Percentiles rank a stretch among this genome's conserved stretches.
Conservation (phyloP, 1,139 yeast species). For the Pneumocystis oryctolagi region DNA sequence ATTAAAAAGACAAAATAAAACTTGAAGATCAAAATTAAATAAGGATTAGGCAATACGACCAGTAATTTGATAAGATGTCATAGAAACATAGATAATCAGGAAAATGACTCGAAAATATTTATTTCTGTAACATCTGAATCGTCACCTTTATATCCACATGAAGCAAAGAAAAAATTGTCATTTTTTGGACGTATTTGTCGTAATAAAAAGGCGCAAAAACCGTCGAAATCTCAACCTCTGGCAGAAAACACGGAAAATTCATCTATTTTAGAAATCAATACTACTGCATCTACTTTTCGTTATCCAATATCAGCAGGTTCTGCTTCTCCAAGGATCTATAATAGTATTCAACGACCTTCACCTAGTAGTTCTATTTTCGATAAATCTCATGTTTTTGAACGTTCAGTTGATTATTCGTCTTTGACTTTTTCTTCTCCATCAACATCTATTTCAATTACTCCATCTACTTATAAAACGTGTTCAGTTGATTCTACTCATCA, state of each 20-base stretch:
- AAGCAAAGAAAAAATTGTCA: not conserved
- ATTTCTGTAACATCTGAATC: not conserved
- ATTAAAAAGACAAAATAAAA: too few species aligned
- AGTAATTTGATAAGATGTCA: not conserved
- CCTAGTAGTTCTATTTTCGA: not conserved
- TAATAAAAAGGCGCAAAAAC: not conserved
- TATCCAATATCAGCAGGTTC: not conserved
- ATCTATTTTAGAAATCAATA: not conserved
- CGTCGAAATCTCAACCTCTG: not conserved
- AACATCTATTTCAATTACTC: not conserved
- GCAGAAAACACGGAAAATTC: not conserved
- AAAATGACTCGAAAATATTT: not conserved
- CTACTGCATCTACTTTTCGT: not conserved
- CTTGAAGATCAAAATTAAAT: not conserved
- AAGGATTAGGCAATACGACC: not conserved
- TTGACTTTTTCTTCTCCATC: not conserved
- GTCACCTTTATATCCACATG: not conserved
- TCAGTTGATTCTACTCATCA: not conserved
- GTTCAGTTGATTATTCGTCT: not conserved
- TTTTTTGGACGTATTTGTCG: not conserved
- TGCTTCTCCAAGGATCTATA: not conserved
- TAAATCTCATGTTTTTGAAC: not conserved
- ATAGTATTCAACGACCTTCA: not conserved
- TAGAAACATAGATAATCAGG: not conserved
- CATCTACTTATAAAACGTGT: not conserved